Conservation (phyloP, 2,329 filamentous ascomycete genomes). For the Talaromyces sp. region DNA sequence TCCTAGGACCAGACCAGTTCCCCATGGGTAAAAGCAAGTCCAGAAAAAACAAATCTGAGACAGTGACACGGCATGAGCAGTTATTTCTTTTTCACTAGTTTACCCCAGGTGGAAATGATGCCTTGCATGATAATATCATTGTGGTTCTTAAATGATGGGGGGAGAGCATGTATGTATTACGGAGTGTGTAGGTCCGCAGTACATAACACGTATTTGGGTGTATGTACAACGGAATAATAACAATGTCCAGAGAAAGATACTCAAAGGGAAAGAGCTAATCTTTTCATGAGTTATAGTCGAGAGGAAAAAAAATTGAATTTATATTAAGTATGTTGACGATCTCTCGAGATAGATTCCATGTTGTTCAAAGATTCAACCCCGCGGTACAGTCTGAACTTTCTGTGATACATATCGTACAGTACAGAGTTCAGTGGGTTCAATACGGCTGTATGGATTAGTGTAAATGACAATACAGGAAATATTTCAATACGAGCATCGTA, state of each 20-base stretch:
- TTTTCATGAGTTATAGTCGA: not conserved
- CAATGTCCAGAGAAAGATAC: no score
- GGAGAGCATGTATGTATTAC: not conserved
- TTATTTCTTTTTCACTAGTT: not conserved
- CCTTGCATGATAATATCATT: conserved; percentile 1
- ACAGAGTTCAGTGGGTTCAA: not conserved
- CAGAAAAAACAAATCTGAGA: not conserved
- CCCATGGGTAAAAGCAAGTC: not conserved
- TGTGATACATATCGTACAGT: not conserved
- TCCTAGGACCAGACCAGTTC: not conserved
- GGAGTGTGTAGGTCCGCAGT: not conserved
- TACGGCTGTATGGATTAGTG: conserved; percentile 1
- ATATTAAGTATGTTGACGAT: not conserved
- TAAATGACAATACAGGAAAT: not conserved
- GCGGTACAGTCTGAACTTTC: not conserved
- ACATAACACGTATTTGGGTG: not conserved
- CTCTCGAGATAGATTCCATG: not conserved
- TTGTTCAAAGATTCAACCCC: not conserved
- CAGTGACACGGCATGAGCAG: not conserved
- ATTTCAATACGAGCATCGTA: not conserved
- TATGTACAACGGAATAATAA: not conserved
- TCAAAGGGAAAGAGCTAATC: not conserved
- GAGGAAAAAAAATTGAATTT: not conserved
- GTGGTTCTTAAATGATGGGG: not conserved
- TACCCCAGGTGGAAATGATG: not conserved